Evolutionary conservation across 2,329 filamentous ascomycete genomes (phyloP).

Genomic region (Pseudocercospora cruenta): DNA sequence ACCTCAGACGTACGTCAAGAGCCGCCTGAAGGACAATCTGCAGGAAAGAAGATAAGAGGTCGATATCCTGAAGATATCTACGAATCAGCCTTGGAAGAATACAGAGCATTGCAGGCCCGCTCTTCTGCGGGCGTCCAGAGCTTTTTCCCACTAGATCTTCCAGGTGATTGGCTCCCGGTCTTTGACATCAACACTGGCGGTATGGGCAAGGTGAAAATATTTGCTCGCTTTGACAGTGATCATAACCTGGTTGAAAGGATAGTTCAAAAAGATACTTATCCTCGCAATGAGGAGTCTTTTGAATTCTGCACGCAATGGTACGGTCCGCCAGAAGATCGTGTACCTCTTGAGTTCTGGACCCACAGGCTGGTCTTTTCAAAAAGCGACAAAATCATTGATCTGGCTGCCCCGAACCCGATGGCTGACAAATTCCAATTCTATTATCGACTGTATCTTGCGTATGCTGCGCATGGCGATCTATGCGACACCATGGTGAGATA

Average conservation of each 20-base stretch:
- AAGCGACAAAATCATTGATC: background rate
- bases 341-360: constrained; percentile 12
- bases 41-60: background rate
- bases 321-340: background rate
- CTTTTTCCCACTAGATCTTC: background rate
- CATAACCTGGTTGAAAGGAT: constrained; percentile 6
- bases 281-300: background rate
- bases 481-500: too few species aligned
- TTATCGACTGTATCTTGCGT: constrained; percentile 15
- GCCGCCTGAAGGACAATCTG: background rate
- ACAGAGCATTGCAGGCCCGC: background rate
- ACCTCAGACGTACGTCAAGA: too few species aligned
- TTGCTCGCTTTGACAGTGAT: background rate
- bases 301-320: constrained; percentile 7
- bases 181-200: too few species aligned
- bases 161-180: background rate
- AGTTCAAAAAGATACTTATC: constrained; percentile 13
- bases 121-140: background rate
- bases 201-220: constrained; percentile 7
- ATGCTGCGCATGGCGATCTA: constrained; percentile 14
- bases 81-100: background rate
- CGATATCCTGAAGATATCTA: background rate
- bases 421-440: background rate
- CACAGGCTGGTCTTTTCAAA: constrained; percentile 3
- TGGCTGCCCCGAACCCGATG: background rate